Base-by-base conservation (phyloP, 2,329 filamentous ascomycete species). In the Diplodia mutila region DNA sequence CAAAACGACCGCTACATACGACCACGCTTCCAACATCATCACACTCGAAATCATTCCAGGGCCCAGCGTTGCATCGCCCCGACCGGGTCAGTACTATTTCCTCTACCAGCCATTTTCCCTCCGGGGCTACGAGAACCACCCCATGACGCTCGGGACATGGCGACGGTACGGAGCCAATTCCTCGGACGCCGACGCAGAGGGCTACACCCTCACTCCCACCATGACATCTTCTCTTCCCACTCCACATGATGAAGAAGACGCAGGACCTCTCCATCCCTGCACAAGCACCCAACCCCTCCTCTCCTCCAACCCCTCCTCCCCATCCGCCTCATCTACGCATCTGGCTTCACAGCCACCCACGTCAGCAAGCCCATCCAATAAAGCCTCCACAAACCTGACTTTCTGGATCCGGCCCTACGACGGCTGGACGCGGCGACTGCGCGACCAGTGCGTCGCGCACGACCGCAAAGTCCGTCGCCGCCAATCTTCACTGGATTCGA, bases 321-420 rank as follows among this genome's bases (percentile, higher is more conserved):
- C 59, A 1, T 37, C 59, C 11, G 71, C 18, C 71, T 74, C 63
- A 67, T n/a, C 51, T 21, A 46, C 34, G 27, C 34, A 32, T 25
- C 23, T 37, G 29, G 16, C 46, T 21, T 29, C 53, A 32, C 25
- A 14, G 8, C 21, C 46, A 25, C 75, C 75, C 53, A 75, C 21
- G 73, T 74, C 2, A 75, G 73, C 59, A 69, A 72, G 8, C 67
- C 55, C 23, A 37, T 66, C 64, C 27, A 55, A 42, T n/a, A 23
- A 49, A 59, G 1, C n/a, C 9, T 69, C 70, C 25, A 49, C 57
- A n/a, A 49, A 39, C 7, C 73, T 85, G 9, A 76, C 80, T 4
- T 85, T 85, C 70, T 81, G 83, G 71, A 80, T 86, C 59, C 80
- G 84, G 0, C 84, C 84, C 0, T 85, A 83, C 71, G 76, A 82